Evolutionary conservation across 2,329 filamentous ascomycete species (phyloP).

Genomic region (Nectriaceae sp.): DNA sequence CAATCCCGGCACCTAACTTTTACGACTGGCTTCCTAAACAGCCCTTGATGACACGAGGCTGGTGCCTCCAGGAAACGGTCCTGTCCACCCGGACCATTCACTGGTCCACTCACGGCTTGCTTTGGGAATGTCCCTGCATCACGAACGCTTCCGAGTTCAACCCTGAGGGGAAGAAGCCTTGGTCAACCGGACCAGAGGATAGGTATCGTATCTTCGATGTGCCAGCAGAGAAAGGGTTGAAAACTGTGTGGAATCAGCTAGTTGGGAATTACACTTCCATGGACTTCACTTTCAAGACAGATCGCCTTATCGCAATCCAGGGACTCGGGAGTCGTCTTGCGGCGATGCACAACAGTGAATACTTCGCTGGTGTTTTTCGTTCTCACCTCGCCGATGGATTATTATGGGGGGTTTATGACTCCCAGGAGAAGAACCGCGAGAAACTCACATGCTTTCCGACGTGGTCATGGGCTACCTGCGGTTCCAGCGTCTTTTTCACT

Average conservation of each 20-base stretch:
- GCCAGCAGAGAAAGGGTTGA: background rate
- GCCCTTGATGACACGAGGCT: constrained; percentile 27
- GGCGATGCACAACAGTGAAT: background rate
- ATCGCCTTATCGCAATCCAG: constrained; percentile 10
- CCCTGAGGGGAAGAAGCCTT: background rate
- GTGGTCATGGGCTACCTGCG: too few relatives aligned
- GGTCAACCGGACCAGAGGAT: background rate
- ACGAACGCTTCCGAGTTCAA: background rate
- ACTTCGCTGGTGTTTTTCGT: constrained; percentile 9
- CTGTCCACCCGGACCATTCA: constrained; percentile 1
- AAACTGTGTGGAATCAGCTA: background rate
- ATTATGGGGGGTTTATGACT: too few relatives aligned
- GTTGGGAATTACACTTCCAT: constrained; percentile 4
- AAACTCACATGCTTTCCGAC: too few relatives aligned
- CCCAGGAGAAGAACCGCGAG: too few relatives aligned
- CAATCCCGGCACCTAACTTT: too few relatives aligned
- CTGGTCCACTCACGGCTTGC: background rate
- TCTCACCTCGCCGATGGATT: constrained; percentile 8
- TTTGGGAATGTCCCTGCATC: background rate
- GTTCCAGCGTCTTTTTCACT: too few relatives aligned
- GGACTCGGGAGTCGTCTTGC: constrained; percentile 7
- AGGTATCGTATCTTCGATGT: background rate
- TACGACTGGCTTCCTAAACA: background rate
- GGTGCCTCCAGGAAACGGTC: constrained; percentile 32
- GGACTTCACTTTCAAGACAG: constrained; percentile 4